These are phyloP conservation scores for Rusavskia elegans DNA, from an alignment of 495 filamentous ascomycete species.

Conservation along the genomic window DNA sequence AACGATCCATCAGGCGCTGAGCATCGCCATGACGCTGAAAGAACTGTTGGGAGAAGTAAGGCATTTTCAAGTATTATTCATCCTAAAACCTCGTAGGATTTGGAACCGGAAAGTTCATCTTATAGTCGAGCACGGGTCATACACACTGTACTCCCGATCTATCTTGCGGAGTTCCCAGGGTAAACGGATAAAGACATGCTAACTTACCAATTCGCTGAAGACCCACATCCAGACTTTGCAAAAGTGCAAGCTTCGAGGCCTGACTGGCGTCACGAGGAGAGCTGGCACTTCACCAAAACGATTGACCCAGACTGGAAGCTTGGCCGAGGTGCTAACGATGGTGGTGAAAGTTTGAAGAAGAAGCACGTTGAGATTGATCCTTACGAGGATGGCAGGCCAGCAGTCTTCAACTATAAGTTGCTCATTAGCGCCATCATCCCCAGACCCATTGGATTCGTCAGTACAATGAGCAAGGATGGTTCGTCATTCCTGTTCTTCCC, in stretches of 20 bases:
- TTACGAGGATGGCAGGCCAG: slow-evolving; percentile 49
- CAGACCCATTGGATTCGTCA: slow-evolving; percentile 54
- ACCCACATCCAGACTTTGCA: slow-evolving; percentile 49
- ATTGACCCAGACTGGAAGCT: slow-evolving; percentile 59
- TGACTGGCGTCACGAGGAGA: slow-evolving; percentile 36
- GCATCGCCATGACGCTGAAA: slow-evolving; percentile 20
- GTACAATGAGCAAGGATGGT: slow-evolving; percentile 43
- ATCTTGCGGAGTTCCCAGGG: too few relatives aligned
- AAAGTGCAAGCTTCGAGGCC: slow-evolving; percentile 57
- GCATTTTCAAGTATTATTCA: too few relatives aligned
- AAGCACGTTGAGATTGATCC: slow-evolving; percentile 73
- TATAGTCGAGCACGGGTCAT: too few relatives aligned
- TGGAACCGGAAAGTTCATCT: too few relatives aligned
- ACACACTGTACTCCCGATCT: too few relatives aligned
- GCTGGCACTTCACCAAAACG: slow-evolving; percentile 49
- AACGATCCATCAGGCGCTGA: slow-evolving; percentile 18
- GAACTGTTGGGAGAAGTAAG: slow-evolving; percentile 3
- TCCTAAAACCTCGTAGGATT: too few relatives aligned
- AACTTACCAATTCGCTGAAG: too few relatives aligned
- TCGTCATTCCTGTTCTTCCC: slow-evolving; percentile 2
- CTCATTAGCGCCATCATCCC: slow-evolving; percentile 78
- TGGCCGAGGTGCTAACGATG: slow-evolving; percentile 60
- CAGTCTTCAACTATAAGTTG: slow-evolving; percentile 75
- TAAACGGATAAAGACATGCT: too few relatives aligned
- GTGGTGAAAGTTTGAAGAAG: slow-evolving; percentile 34